Conservation (phyloP, 345 rosid genomes). For the Rubroshorea leprosula region DNA sequence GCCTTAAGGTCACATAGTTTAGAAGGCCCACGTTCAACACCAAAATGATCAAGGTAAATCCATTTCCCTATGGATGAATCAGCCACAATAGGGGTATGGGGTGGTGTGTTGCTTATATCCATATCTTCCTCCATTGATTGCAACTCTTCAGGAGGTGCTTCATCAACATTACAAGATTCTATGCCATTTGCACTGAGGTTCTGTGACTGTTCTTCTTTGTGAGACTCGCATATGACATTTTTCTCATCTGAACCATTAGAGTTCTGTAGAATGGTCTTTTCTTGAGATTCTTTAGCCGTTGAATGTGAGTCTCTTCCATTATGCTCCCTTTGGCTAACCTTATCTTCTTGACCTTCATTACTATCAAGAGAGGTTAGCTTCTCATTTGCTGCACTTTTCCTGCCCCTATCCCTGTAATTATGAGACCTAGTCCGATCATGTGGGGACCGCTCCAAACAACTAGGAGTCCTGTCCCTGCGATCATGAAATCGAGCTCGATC, state of each 20-base stretch:
- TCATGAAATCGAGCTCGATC: conserved; percentile 47
- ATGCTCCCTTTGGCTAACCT: conserved; percentile 42
- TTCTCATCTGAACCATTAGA: conserved; percentile 40
- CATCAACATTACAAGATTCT: conserved; percentile 43
- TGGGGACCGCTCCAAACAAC: conserved; percentile 51
- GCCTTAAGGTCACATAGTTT: conserved; percentile 68
- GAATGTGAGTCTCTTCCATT: conserved; percentile 35
- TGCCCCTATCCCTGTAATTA: conserved; percentile 42
- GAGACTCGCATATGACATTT: conserved; percentile 35
- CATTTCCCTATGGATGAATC: conserved; percentile 75
- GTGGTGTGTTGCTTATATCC: conserved; percentile 97
- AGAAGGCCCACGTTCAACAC: conserved; percentile 82
- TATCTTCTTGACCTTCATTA: conserved; percentile 51
- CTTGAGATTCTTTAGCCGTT: conserved; percentile 55
- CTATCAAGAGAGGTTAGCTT: conserved; percentile 49
- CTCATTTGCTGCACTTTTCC: conserved; percentile 54
- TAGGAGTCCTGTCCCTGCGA: conserved; percentile 63
- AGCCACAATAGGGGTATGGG: conserved; percentile 56
- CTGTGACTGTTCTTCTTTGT: conserved; percentile 43
- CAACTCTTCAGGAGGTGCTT: conserved; percentile 57
- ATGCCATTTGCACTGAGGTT: conserved; percentile 34
- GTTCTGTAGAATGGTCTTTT: conserved; percentile 29
- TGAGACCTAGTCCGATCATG: conserved; percentile 48
- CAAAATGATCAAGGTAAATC: conserved; percentile 91
- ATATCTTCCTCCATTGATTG: conserved; percentile 99